phyloP scores from a whole-genome alignment of 139 green algal genomes.

The Closterium sp. region DNA sequence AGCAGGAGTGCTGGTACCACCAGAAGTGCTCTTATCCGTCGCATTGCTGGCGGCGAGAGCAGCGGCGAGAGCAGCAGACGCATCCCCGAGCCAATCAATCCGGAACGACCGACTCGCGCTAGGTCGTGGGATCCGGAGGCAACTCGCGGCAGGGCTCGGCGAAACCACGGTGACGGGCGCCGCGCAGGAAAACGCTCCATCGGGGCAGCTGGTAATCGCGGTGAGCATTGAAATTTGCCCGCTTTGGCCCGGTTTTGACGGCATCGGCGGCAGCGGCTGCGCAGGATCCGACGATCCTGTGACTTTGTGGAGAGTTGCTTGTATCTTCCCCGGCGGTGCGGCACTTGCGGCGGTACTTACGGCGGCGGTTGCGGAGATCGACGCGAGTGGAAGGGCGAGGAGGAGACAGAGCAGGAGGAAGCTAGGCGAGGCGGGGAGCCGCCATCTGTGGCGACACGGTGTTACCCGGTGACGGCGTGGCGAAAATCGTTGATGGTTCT shows the following conservation, averaged over 20 bases:
- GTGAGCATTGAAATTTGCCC: neutral
- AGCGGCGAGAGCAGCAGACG: neutral
- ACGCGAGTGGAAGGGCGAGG: neutral
- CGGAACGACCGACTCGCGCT: neutral
- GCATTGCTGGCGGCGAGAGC: neutral
- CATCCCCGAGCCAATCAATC: neutral
- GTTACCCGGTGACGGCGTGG: neutral
- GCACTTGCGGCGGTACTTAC: neutral
- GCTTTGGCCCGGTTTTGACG: neutral
- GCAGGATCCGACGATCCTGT: neutral
- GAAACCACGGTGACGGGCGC: neutral
- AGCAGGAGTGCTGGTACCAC: neutral
- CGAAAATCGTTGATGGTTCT: neutral
- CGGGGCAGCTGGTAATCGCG: neutral
- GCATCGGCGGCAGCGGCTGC: neutral
- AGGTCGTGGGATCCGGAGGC: neutral
- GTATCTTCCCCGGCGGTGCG: neutral
- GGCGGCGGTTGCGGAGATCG: neutral
- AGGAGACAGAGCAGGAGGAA: neutral
- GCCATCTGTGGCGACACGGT: neutral
- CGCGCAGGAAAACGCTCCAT: neutral
- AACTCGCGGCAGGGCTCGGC: neutral
- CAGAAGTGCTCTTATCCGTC: neutral
- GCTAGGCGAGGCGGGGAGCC: neutral
- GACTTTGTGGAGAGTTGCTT: neutral